Evolutionary conservation across 257 asterid genomes (phyloP), one percentile per base, ranked within the genome.

Genomic region (Salvia miltiorrhiza): DNA sequence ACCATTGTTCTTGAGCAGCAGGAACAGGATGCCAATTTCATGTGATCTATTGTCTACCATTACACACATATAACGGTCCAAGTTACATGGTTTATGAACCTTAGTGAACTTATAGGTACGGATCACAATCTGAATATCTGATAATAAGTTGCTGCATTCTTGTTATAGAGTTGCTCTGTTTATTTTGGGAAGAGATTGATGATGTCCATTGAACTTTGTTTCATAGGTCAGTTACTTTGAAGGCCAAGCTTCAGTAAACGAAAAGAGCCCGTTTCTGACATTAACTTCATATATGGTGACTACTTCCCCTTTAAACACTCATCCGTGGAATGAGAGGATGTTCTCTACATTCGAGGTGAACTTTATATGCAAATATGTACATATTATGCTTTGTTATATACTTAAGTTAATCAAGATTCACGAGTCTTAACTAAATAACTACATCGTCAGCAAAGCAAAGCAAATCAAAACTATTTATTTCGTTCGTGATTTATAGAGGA

Each of bases 1-100:
- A 82, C 92, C 76, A 77, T 94, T 70, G 85, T 85, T 62, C 82
- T 93, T 5, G 99, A 93, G 79, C 85, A 81, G 41, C 80, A 83
- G 67, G 92, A 90, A 47, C 82, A 81, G 33, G 99, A 90, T 73
- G 45, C 76, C 57, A 76, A 75, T 47, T 82, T 69, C 79, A 78
- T 86, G 81, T 89, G 80, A 92, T 75, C 7, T 60, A 60, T 19
- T 47, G 8, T 17, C 69, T 26, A 14, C 57, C 45, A 54, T n/a
- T 61, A 47, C 66, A 67, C 5, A 13, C 9, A 7, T 10, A 47
- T 50, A 16, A 17, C n/a, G 0, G 11, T 19, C 52, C 67, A 40
- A 21, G 21, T 53, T 17, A 44, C 44, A 70, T 26, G 9, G 69
- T 20, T 19, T 62, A n/a, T 12, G 67, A 52, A 69, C 14, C 17